phyloP scores from a whole-genome alignment of 345 rosid species.

The Populus euphratica region DNA sequence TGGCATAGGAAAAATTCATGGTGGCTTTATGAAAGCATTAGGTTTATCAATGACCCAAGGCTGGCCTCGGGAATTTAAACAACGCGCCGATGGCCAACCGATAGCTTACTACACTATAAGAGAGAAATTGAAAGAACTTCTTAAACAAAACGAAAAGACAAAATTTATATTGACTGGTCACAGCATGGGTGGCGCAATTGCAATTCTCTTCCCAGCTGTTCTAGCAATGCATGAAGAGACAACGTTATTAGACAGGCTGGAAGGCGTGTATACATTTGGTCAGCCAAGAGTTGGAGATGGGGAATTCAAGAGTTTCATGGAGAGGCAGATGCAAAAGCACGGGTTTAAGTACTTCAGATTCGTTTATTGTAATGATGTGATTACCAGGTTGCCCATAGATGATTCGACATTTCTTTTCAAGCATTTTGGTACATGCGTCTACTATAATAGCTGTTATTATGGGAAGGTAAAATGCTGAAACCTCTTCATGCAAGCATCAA shows the following conservation, averaged over 20 bases:
- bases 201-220: slow-evolving; percentile 47
- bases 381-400: slow-evolving; percentile 57
- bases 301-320: slow-evolving; percentile 46
- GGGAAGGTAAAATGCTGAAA: slow-evolving; percentile 39
- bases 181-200: slow-evolving; percentile 66
- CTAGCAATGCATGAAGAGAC: slow-evolving; percentile 48
- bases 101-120: slow-evolving; percentile 57
- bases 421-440: slow-evolving; percentile 65
- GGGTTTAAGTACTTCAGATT: slow-evolving; percentile 48
- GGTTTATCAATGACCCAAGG: slow-evolving; percentile 42
- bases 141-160: slow-evolving; percentile 24
- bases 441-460: slow-evolving; percentile 47
- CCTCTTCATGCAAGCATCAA: no score
- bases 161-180: slow-evolving; percentile 65
- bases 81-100: slow-evolving; percentile 1
- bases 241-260: slow-evolving; percentile 40
- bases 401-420: slow-evolving; percentile 43
- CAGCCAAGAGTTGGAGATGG: slow-evolving; percentile 72
- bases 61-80: slow-evolving; percentile 38
- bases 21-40: slow-evolving; percentile 62
- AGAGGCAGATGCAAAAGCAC: slow-evolving; percentile 23
- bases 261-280: slow-evolving; percentile 68
- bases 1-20: slow-evolving; percentile 45
- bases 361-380: slow-evolving; percentile 54
- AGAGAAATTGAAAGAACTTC: slow-evolving; percentile 29